Base-by-base conservation (phyloP, 495 filamentous ascomycete genomes). In the Neurospora pannonica region DNA sequence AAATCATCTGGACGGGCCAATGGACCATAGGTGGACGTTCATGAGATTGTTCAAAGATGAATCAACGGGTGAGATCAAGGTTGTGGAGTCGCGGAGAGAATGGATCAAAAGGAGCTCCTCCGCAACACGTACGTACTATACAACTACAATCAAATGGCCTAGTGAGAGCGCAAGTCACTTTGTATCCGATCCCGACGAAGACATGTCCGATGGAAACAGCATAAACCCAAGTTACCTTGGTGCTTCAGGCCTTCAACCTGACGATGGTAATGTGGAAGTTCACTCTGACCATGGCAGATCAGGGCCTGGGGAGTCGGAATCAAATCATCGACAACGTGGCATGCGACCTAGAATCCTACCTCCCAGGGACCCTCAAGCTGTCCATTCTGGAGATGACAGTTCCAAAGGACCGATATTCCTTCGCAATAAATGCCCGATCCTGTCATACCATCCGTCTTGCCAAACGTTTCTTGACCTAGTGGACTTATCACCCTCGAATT, bases 21-120 rank as follows among this genome's bases (percentile, higher is more conserved):
- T 95, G 73, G 91, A 94, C 76, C 91, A 95, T 77, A 86, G 90
- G 21, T 95, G 92, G 92, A 90, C 89, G 0, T 88, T 90, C 73
- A 82, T 95, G 6, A 87, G 86, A 2, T 81, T 94, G 2, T 86
- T 90, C 31, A 84, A 83, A 67, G 90, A 94, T 73, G 91, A 95
- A 75, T 76, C 78, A 11, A 90, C 88, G 1, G 87, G 88, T 0
- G 78, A 86, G 69, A 82, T 92, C 19, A 84, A 87, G 62, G 92
- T 93, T 62, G 78, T 92, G 9, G 93, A 95, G 81, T 87, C 89
- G 62, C 87, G 93, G 9, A 89, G 89, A 39, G 92, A 95, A 80
- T 94, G 91, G 90, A 85, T 85, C 21, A 74, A 82, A 31, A 88
- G 88, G 5, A 84, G 84, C 70, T 91, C 89, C 75, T 88, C 85